phyloP scores from a whole-genome alignment of 192 early-diverging fungal genomes.

The Jimgerdemannia flammicorona region DNA sequence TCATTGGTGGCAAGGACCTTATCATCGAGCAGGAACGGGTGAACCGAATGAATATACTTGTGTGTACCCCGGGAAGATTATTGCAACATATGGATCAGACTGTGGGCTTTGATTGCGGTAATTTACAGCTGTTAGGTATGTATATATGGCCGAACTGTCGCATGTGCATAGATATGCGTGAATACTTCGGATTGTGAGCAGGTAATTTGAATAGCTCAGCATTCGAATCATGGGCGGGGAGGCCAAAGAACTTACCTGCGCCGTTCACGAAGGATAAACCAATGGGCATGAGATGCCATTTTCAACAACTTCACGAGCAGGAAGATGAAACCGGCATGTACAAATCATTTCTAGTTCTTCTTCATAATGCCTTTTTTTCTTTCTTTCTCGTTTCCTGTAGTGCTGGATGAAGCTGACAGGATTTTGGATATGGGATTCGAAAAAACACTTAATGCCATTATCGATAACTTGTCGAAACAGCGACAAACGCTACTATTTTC shows the following conservation, averaged over 20 bases:
- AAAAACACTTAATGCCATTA: conserved; percentile 76
- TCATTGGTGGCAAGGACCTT: conserved; percentile 94
- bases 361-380: background rate
- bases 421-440: conserved; percentile 88
- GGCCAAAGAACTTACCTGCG: too few species aligned
- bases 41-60: conserved; percentile 76
- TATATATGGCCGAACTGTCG: conserved; percentile 4
- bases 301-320: too few species aligned
- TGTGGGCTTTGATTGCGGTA: conserved; percentile 85
- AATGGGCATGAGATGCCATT: too few species aligned
- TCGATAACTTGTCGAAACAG: conserved; percentile 76
- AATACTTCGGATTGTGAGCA: background rate
- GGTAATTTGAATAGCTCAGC: background rate
- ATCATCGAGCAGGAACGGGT: conserved; percentile 72
- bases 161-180: background rate
- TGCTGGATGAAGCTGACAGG: conserved; percentile 83
- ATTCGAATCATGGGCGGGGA: too few species aligned
- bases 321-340: too few species aligned
- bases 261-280: too few species aligned
- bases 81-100: conserved; percentile 91
- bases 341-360: too few species aligned
- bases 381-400: conserved; percentile 17
- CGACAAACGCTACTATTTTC: conserved; percentile 95
- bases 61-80: conserved; percentile 78
- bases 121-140: conserved; percentile 66